Evolutionary conservation across 352 stramenopile genomes (phyloP).

Genomic region (Globisporangium heterothallicum): DNA sequence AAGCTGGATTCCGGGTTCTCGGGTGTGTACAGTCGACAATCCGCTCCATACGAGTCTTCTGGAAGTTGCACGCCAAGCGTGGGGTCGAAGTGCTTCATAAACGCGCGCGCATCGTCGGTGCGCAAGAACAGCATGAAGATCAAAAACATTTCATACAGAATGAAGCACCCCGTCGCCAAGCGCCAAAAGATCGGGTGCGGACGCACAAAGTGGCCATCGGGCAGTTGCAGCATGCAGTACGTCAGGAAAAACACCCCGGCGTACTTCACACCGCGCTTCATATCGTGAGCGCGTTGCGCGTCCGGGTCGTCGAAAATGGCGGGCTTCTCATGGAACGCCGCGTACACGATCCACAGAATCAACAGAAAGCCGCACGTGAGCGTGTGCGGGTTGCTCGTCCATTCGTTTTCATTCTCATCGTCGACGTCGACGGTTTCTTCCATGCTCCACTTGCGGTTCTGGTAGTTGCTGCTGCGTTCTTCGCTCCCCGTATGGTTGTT

Average conservation of each 20-base stretch:
- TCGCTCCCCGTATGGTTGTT: conserved; percentile 33
- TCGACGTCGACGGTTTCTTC: conserved; percentile 73
- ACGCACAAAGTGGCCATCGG: conserved; percentile 81
- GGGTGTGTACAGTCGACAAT: conserved; percentile 84
- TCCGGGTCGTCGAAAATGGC: conserved; percentile 28
- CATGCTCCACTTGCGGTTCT: conserved; percentile 83
- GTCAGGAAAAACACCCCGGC: conserved; percentile 80
- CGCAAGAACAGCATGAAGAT: conserved; percentile 83
- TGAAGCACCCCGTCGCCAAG: conserved; percentile 86
- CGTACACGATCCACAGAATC: conserved; percentile 84
- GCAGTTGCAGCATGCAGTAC: conserved; percentile 83
- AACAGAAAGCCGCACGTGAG: conserved; percentile 74
- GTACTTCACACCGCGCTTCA: conserved; percentile 78
- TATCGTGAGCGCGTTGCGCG: conserved; percentile 35
- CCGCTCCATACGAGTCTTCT: conserved; percentile 74
- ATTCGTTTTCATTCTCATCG: conserved; percentile 70
- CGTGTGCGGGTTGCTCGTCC: conserved; percentile 82
- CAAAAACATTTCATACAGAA: conserved; percentile 90
- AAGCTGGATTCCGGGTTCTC: conserved; percentile 79
- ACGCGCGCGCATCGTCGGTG: conserved; percentile 71
- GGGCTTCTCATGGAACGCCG: conserved; percentile 61
- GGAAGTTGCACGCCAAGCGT: conserved; percentile 69
- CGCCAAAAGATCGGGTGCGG: conserved; percentile 90
- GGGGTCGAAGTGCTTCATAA: conserved; percentile 83
- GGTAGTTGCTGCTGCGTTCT: conserved; percentile 45